phyloP scores from a whole-genome alignment of 139 green algal genomes.

The Chlamydomonas asymmetrica region DNA sequence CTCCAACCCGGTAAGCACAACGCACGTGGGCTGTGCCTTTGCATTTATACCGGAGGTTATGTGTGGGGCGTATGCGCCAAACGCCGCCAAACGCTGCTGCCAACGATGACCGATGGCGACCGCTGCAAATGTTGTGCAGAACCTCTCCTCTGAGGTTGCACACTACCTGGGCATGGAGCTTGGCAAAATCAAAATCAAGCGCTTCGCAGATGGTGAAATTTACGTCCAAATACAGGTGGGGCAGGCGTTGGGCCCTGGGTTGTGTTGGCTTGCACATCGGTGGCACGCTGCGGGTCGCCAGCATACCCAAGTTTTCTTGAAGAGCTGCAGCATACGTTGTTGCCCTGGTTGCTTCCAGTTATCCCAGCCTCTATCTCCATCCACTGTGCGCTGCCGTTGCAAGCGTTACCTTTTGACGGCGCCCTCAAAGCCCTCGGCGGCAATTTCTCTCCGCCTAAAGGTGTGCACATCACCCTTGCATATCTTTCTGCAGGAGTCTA shows the following conservation, averaged over 20 bases:
- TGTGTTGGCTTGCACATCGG: too few relatives aligned
- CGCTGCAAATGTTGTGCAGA: conserved; percentile 54
- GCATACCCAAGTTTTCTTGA: too few relatives aligned
- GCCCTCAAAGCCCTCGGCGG: too few relatives aligned
- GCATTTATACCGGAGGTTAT: conserved; percentile 7
- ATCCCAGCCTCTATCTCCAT: too few relatives aligned
- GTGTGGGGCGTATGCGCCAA: not conserved
- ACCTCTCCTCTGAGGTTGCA: conserved; percentile 87
- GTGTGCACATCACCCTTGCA: too few relatives aligned
- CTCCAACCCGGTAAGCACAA: conserved; percentile 65
- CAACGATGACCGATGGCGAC: not conserved
- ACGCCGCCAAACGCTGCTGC: not conserved
- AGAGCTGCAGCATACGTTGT: too few relatives aligned
- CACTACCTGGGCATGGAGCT: conserved; percentile 96
- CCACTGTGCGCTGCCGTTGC: not conserved
- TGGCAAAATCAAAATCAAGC: conserved; percentile 93
- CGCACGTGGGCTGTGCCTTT: not conserved
- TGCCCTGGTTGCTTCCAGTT: too few relatives aligned
- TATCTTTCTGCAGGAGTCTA: conserved; percentile 88
- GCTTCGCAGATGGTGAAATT: conserved; percentile 98
- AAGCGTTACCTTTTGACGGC: too few relatives aligned
- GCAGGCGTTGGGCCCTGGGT: too few relatives aligned
- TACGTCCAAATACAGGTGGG: conserved; percentile 93
- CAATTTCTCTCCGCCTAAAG: too few relatives aligned
- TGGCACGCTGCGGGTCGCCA: too few relatives aligned